These are phyloP conservation scores for Flaveria bidentis DNA, from an alignment of 129 eudicot species.

Conservation along the genomic window DNA sequence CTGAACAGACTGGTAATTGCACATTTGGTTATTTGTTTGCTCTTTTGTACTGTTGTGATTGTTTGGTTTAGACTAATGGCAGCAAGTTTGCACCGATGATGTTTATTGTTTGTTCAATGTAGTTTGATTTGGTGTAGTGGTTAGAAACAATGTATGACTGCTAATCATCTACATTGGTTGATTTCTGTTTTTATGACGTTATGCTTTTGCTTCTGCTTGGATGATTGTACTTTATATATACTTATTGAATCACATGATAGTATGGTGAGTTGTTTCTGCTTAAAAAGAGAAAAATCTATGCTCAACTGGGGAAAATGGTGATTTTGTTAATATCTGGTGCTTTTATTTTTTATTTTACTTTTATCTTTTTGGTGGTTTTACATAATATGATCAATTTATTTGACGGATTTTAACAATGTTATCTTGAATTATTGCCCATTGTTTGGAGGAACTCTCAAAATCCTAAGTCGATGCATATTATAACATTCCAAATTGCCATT, in stretches of 20 bases:
- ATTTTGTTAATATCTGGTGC: not conserved
- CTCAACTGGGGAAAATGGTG: not conserved
- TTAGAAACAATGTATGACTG: not conserved
- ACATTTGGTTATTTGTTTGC: constrained; percentile 5
- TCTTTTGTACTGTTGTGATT: not conserved
- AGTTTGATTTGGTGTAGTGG: not conserved
- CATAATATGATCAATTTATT: not conserved
- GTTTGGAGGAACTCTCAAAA: not conserved
- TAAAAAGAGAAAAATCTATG: not conserved
- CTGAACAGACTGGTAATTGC: constrained; percentile 56
- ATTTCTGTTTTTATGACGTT: not conserved
- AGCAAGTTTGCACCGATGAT: not conserved
- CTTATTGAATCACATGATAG: not conserved
- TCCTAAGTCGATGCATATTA: not conserved
- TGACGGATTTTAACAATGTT: not conserved
- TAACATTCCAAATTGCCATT: not conserved
- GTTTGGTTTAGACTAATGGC: not conserved
- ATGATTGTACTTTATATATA: not conserved
- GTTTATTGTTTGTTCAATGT: not conserved
- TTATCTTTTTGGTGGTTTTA: not conserved
- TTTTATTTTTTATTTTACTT: not conserved
- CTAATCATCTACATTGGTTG: not conserved
- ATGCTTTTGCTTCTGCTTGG: not conserved
- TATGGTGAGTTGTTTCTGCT: not conserved
- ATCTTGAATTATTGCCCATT: not conserved